These are phyloP conservation scores for Hanseniaspora guilliermondii DNA, from an alignment of 805 yeast species.

Conservation along the genomic window DNA sequence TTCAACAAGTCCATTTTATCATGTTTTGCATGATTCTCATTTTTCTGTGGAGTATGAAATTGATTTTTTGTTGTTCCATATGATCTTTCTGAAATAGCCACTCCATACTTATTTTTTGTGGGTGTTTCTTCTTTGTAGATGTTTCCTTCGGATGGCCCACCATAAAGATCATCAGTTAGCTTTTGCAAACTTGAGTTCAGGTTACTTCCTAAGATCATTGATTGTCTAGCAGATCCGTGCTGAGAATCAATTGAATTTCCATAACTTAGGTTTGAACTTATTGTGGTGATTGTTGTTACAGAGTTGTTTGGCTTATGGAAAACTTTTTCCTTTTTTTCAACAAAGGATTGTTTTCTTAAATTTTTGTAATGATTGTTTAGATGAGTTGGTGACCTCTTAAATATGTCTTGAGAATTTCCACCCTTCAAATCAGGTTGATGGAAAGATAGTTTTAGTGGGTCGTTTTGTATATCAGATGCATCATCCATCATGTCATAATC, in stretches of 20 bases:
- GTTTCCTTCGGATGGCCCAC: slow-evolving; percentile 17
- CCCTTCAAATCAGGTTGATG: not conserved
- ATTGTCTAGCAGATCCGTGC: slow-evolving; percentile 17
- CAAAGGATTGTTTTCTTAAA: not conserved
- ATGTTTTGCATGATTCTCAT: not conserved
- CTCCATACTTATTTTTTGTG: slow-evolving; percentile 13
- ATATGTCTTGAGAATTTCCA: not conserved
- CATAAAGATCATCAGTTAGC: slow-evolving; percentile 28
- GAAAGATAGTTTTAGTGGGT: slow-evolving; percentile 4
- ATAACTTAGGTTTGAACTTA: slow-evolving; percentile 6
- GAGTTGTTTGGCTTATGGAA: slow-evolving; percentile 10
- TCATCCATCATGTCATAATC: not conserved
- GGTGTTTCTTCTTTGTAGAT: slow-evolving; percentile 15
- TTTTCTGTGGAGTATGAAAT: not conserved
- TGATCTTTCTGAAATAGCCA: not conserved
- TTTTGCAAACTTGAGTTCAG: slow-evolving; percentile 26
- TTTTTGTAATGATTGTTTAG: not conserved
- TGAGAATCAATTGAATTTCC: slow-evolving; percentile 5
- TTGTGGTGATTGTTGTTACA: slow-evolving; percentile 9
- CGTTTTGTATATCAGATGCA: not conserved
- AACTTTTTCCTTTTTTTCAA: not conserved
- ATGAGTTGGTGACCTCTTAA: slow-evolving; percentile 10
- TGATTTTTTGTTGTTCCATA: not conserved
- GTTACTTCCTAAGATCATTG: slow-evolving; percentile 23
- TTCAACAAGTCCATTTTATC: not conserved